These are phyloP conservation scores for Kodamaea neixiangensis DNA, from an alignment of 805 yeast genomes.

Conservation along the genomic window DNA sequence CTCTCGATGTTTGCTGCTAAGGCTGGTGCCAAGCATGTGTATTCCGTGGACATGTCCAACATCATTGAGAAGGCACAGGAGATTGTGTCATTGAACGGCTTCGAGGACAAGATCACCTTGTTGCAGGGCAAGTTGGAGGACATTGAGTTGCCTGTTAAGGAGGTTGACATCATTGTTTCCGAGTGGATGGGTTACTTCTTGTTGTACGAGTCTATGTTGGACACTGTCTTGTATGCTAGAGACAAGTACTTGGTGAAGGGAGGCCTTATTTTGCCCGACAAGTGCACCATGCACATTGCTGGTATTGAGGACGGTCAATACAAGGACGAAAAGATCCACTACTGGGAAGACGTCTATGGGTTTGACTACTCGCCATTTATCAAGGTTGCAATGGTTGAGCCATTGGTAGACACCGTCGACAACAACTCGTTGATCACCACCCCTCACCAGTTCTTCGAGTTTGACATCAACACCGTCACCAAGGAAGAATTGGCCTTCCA, in stretches of 20 bases:
- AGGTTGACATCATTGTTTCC: conserved; percentile 92
- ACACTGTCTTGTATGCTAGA: conserved; percentile 91
- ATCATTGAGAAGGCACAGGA: conserved; percentile 96
- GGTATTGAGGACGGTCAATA: conserved; percentile 92
- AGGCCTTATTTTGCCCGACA: conserved; percentile 94
- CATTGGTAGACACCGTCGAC: conserved; percentile 94
- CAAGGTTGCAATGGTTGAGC: conserved; percentile 85
- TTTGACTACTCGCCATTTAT: conserved; percentile 93
- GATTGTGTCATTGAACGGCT: conserved; percentile 81
- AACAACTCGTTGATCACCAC: conserved; percentile 72
- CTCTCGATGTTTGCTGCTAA: conserved; percentile 96
- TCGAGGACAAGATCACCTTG: conserved; percentile 81
- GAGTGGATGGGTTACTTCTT: conserved; percentile 99
- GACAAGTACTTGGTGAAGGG: conserved; percentile 81
- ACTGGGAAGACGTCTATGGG: conserved; percentile 97
- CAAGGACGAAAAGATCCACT: conserved; percentile 86
- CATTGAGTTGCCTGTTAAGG: conserved; percentile 75
- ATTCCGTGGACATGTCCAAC: conserved; percentile 96
- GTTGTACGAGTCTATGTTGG: conserved; percentile 96
- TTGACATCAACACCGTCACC: conserved; percentile 87
- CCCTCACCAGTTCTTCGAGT: conserved; percentile 66
- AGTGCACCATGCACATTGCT: conserved; percentile 85
- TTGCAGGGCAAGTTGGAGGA: conserved; percentile 94
- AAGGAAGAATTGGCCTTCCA: conserved; percentile 80
- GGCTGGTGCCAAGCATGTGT: conserved; percentile 98